Evolutionary conservation across 805 yeast genomes (phyloP).

Genomic region (Starmerella powellii): DNA sequence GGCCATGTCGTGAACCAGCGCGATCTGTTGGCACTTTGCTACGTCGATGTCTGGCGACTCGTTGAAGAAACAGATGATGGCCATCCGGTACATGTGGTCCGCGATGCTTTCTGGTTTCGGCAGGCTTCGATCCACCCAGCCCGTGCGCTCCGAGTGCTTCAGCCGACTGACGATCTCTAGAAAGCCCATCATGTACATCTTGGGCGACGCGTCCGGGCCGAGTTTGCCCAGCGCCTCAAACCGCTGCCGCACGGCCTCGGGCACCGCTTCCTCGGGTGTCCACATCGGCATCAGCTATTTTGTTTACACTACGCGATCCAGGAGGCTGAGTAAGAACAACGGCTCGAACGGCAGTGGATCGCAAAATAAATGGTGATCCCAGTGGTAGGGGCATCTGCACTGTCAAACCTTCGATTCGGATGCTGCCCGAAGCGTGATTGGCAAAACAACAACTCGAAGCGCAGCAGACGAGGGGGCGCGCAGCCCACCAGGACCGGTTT

Average conservation of each 20-base stretch:
- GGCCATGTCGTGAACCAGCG: conserved; percentile 87
- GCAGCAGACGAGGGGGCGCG: too few species aligned
- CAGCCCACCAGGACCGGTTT: too few species aligned
- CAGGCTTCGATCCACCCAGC: conserved; percentile 71
- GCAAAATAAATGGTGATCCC: too few species aligned
- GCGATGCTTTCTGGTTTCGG: conserved; percentile 57
- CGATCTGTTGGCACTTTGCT: conserved; percentile 67
- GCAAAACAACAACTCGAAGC: too few species aligned
- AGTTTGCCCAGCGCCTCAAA: conserved; percentile 22
- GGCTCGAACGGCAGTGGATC: too few species aligned
- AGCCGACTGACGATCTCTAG: conserved; percentile 58
- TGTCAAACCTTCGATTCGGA: too few species aligned
- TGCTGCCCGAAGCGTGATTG: too few species aligned
- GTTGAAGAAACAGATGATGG: conserved; percentile 62
- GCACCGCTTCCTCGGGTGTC: conserved; percentile 46
- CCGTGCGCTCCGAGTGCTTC: conserved; percentile 77
- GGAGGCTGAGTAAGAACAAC: too few species aligned
- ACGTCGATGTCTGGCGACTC: conserved; percentile 42
- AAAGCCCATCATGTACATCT: conserved; percentile 33
- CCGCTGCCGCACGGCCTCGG: conserved; percentile 34
- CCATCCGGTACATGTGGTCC: conserved; percentile 97
- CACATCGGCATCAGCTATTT: conserved; percentile 32
- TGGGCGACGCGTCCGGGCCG: conserved; percentile 18
- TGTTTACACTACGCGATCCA: too few species aligned
- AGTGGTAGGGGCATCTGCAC: too few species aligned